Evolutionary conservation across 768 basidiomycete species (phyloP).

Genomic region (Kwoniella newhampshirensis): DNA sequence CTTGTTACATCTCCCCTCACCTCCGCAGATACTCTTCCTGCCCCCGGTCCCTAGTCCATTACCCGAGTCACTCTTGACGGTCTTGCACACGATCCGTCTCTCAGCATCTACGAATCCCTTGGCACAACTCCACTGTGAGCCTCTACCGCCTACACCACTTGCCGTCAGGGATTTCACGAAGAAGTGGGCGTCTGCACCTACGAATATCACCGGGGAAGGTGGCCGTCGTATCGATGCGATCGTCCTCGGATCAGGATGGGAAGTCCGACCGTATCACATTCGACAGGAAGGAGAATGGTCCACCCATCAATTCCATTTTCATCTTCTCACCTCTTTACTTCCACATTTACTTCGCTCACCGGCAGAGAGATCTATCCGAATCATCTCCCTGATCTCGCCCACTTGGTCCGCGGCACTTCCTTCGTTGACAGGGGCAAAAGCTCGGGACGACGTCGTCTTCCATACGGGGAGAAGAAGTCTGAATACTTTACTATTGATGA

Average conservation of each 20-base stretch:
- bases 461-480: conserved; percentile 55
- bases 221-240: conserved; percentile 51
- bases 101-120: conserved; percentile 33
- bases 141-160: conserved; percentile 38
- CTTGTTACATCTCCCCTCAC: conserved; percentile 44
- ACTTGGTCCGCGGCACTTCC: conserved; percentile 79
- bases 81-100: conserved; percentile 49
- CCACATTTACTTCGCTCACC: conserved; percentile 79
- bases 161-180: conserved; percentile 43
- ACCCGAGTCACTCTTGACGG: conserved; percentile 42
- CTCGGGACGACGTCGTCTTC: conserved; percentile 60
- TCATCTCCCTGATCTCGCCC: conserved; percentile 80
- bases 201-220: conserved; percentile 42
- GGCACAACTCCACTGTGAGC: conserved; percentile 48
- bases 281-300: conserved; percentile 30
- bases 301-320: conserved; percentile 58
- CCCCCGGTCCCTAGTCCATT: conserved; percentile 45
- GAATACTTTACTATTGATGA: conserved; percentile 55
- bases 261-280: conserved; percentile 13
- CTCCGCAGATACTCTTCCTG: conserved; percentile 52
- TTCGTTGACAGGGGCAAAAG: conserved; percentile 57
- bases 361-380: conserved; percentile 83
- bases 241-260: conserved; percentile 50
- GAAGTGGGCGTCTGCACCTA: conserved; percentile 39
- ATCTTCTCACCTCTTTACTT: conserved; percentile 74